Base-by-base conservation (phyloP, 2,329 filamentous ascomycete genomes). In the Sclerotinia spermophila region DNA sequence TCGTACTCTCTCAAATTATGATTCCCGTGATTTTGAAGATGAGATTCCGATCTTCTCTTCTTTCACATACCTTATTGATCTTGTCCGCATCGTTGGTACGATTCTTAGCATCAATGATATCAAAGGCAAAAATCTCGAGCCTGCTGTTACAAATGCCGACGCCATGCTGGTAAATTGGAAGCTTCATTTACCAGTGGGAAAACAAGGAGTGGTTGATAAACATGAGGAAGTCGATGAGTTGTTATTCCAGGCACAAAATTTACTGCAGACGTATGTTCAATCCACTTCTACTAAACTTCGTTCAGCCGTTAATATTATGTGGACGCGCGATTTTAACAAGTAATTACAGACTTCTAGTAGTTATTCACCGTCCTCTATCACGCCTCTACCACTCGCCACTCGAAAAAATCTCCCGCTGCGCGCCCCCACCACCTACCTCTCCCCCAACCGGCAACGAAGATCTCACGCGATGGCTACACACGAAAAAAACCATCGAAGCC, bases 401-500 rank as follows among this genome's bases (percentile, higher is more conserved):
- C n/a, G 75, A 77, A 27, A 70, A 59, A 21, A 61, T 71, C 21
- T 75, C 73, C 35, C 60, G 66, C 17, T 76, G 73, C n/a, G 72
- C 74, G 15, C 74, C 68, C n/a, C 74, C 73, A 21, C 70, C 73
- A 24, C 62, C 66, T 6, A 66, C 62, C 11, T 67, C 64, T 17
- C 56, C 71, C 7, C 15, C 33, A 3, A 59, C 59, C 7, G 70
- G 65, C 27, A 58, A 67, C 24, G 72, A 74, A 69, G 71, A 73
- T 11, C 68, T 48, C 10, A 69, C 69, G 15, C 67, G 72, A 40
- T 76, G 73, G 74, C 64, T 77, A n/a, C 86, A 89, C 77, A 87
- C 87, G 0, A 85, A 85, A 67, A 90, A 90, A 76, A 86, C 88
- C 2, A 82, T 90, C 48, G 84, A 86, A 35, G 75, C 87, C 84